phyloP scores from a whole-genome alignment of 1,284 basidiomycete genomes.

The Mycosarcoma mackinlayi region DNA sequence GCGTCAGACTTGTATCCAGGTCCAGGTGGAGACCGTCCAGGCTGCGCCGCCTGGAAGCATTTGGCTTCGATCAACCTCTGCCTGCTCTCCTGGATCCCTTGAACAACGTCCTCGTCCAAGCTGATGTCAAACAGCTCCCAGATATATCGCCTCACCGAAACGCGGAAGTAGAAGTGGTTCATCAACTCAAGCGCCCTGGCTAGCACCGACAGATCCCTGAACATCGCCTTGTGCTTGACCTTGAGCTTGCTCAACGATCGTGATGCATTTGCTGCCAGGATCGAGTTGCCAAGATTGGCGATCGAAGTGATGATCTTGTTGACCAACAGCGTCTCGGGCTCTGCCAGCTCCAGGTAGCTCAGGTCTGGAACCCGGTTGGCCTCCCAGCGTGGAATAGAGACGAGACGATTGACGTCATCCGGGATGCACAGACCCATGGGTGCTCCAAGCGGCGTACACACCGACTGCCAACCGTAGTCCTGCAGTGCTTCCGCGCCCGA shows the following conservation, averaged over 20 bases:
- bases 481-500: slow-evolving; percentile 84
- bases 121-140: slow-evolving; percentile 84
- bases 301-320: slow-evolving; percentile 89
- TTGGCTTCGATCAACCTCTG: slow-evolving; percentile 38
- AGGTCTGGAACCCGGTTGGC: slow-evolving; percentile 23
- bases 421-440: slow-evolving; percentile 92
- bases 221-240: slow-evolving; percentile 63
- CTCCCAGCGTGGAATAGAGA: slow-evolving; percentile 84
- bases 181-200: slow-evolving; percentile 58
- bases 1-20: not conserved
- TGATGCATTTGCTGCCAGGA: slow-evolving; percentile 76
- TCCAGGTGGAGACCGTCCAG: not conserved
- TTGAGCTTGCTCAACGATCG: slow-evolving; percentile 71
- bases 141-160: slow-evolving; percentile 87
- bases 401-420: slow-evolving; percentile 80
- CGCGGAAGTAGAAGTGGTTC: slow-evolving; percentile 76
- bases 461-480: slow-evolving; percentile 84
- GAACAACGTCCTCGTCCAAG: slow-evolving; percentile 44
- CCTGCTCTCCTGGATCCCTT: slow-evolving; percentile 26
- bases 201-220: slow-evolving; percentile 51
- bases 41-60: slow-evolving; percentile 6
- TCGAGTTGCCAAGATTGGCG: slow-evolving; percentile 93
- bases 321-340: slow-evolving; percentile 76
- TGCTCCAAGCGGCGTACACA: slow-evolving; percentile 83
- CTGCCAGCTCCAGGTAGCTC: slow-evolving; percentile 37